Evolutionary conservation across 495 filamentous ascomycete species (phyloP), one percentile per base, ranked within the genome.

Genomic region (Friedmanniomyces endolithicus): DNA sequence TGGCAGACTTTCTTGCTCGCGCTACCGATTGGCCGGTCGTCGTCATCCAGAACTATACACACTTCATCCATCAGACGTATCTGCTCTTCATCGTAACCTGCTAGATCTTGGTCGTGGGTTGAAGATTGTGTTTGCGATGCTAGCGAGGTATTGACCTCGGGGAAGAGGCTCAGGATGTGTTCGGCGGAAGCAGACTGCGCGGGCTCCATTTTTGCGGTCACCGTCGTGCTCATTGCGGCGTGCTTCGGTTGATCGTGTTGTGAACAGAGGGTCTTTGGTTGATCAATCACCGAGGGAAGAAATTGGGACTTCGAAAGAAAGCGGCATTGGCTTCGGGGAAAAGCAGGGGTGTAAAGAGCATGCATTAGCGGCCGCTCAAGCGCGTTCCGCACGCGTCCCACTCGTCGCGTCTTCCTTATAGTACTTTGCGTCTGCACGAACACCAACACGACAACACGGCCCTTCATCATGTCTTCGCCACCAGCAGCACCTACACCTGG

Each of bases 1-100:
- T 99, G 92, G 78, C 92, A 99, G 54, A 86, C 76, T 78, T 97
- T 99, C 80, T 99, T 99, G 79, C 88, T 95, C 35, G 87, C 90
- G 56, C 87, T 95, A 44, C 94, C 92, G 67, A 99, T 95, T 2
- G 92, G 94, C 50, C 78, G 77, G 67, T 99, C 92, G 63, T 97
- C 76, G 57, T 92, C 82, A 65, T 97, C 92, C 45, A 88, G 68
- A 16, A 99, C 92, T 65, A 99, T 99, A 75, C 92, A 99, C 8
- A 99, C 86, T 71, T 99, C 92, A 57, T 99, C 94, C 92, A 99
- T 99, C 61, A 99, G 72, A 25, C 90, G 84, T 57, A 95, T 90
- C 70, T 99, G 92, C 69, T 96, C 90, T 65, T 87, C 92, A 73
- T 99, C 90, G 75, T 97, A 94, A 44, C 92, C 92, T 41, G 72